Conservation (phyloP, 352 stramenopile genomes). For the Phytophthora tubulina region DNA sequence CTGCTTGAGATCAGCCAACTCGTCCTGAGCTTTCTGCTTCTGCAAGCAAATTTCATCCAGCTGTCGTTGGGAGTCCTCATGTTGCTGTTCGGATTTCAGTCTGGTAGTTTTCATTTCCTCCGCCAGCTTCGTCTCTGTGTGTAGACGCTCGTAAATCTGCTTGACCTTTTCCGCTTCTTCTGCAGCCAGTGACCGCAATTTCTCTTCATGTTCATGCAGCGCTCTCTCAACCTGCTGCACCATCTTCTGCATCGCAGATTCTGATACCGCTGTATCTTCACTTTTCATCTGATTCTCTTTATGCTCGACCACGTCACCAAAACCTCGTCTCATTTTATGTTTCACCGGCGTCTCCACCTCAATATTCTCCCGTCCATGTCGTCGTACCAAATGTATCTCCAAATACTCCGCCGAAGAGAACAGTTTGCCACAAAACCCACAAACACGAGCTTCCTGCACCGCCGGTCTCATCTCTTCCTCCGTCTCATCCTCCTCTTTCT, state of each 20-base stretch:
- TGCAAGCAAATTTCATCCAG: conserved; percentile 49
- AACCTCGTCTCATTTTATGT: conserved; percentile 12
- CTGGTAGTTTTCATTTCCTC: conserved; percentile 55
- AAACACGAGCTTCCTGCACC: conserved; percentile 61
- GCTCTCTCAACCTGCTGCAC: conserved; percentile 57
- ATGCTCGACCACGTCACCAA: not conserved
- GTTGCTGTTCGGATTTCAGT: conserved; percentile 38
- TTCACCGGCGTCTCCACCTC: conserved; percentile 26
- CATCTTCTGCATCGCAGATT: conserved; percentile 57
- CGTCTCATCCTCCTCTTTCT: conserved; percentile 6
- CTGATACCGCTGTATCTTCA: not conserved
- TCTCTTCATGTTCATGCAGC: conserved; percentile 60
- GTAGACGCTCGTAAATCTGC: conserved; percentile 63
- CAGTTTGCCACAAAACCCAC: conserved; percentile 71
- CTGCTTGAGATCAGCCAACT: conserved; percentile 58
- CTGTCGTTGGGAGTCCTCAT: conserved; percentile 41
- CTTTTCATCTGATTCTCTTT: conserved; percentile 17
- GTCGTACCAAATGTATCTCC: conserved; percentile 65
- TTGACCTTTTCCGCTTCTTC: conserved; percentile 60
- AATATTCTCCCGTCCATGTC: conserved; percentile 50
- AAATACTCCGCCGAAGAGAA: conserved; percentile 73
- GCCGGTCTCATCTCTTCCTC: conserved; percentile 5
- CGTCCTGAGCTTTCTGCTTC: conserved; percentile 46
- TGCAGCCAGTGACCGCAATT: conserved; percentile 54
- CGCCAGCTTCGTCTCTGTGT: conserved; percentile 53